These are phyloP conservation scores for Lumnitzera racemosa DNA, from an alignment of 345 rosid genomes.

Conservation along the genomic window DNA sequence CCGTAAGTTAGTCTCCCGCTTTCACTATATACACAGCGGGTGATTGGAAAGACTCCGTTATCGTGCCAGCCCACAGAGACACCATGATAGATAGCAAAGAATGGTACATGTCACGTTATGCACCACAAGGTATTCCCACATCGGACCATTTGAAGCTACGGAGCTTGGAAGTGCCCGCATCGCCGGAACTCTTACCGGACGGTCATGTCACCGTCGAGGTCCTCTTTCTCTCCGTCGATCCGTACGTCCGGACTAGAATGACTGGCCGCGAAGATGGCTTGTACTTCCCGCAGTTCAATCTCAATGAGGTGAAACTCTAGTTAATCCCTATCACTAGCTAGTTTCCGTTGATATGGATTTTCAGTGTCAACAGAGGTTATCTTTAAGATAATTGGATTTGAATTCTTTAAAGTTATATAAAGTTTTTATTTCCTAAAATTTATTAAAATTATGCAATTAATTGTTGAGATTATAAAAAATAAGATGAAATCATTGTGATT, in stretches of 20 bases:
- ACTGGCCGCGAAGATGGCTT: slow-evolving; percentile 30
- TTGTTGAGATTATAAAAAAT: too few species aligned
- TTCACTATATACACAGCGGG: too few species aligned
- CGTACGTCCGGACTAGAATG: slow-evolving; percentile 27
- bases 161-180: slow-evolving; percentile 4
- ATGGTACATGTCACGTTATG: slow-evolving; percentile 33
- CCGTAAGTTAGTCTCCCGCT: too few species aligned
- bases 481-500: too few species aligned
- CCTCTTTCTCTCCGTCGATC: slow-evolving; percentile 36
- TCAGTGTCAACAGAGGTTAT: neutral
- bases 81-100: slow-evolving; percentile 22
- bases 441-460: too few species aligned
- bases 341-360: neutral
- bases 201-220: slow-evolving; percentile 21
- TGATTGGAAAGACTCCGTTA: neutral
- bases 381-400: too few species aligned
- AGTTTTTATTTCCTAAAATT: too few species aligned
- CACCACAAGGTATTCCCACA: slow-evolving; percentile 29
- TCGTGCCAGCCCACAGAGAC: neutral
- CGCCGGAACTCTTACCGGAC: slow-evolving; percentile 20
- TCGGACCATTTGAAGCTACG: slow-evolving; percentile 35
- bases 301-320: slow-evolving; percentile 20
- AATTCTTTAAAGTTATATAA: too few species aligned
- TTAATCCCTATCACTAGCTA: neutral
- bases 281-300: slow-evolving; percentile 15